Base-by-base conservation (phyloP, 2,329 filamentous ascomycete species). In the Penicillium decumbens region DNA sequence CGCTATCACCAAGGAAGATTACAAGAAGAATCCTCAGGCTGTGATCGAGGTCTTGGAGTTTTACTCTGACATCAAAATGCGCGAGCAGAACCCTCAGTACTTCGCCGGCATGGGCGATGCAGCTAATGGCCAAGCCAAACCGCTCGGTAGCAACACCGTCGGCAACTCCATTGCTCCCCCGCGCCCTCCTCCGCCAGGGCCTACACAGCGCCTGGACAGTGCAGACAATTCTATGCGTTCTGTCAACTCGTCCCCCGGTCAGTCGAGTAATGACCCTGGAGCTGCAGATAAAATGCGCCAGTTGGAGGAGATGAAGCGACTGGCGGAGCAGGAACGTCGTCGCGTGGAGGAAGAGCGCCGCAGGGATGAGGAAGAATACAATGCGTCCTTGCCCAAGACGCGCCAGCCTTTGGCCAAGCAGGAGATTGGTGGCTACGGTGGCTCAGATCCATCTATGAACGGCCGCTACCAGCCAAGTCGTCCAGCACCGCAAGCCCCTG, bases 1-100 rank as follows among this genome's bases (percentile, higher is more conserved):
- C 2, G 93, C 93, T 50, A 93, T 98, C 65, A 97, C 93, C 51
- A 95, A 96, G 72, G 93, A 98, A 65, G 93, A 98, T 69, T 97
- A 97, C 72, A 89, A 95, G 73, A 91, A 93, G 66, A 96, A 98
- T 65, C 93, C 93, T 4, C 87, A 92, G 75, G 89, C 83, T 51
- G 81, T 76, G 24, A 77, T 84, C 43, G 83, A 87, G 66, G 83
- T 84, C 10, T 71, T 87, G 23, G 81, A 85, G 56, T 87, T 87
- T 64, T 86, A 86, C 67, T 84, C 81, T 3, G 82, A 85, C 66
- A 83, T 84, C 41, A 81, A 82, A 57, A 83, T 82, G 70, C 79
- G 81, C 45, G 77, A 81, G 47, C 79, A 85, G 47, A 78, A 85
- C 53, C 80, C 81, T 4, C 77, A 81, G 58, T 76, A 77, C 56